Percentiles rank a stretch among this genome's conserved stretches.
phyloP scores from a whole-genome alignment of 1,139 yeast species.

The Hansenula sp. region DNA sequence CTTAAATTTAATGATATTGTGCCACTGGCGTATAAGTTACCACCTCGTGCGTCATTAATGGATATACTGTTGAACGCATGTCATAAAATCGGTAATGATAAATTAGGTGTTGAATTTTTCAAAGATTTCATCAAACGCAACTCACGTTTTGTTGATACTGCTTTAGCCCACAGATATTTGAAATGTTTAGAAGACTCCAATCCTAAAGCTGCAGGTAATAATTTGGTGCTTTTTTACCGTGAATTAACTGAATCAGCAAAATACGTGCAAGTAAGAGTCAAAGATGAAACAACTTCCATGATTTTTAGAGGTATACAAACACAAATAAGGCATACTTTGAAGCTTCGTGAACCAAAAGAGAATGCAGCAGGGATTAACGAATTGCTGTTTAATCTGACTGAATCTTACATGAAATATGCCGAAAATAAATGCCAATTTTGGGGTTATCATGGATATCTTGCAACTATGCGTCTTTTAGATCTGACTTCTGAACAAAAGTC shows the following conservation, averaged over 20 bases:
- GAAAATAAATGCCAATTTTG: no score
- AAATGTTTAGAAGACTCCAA: slow-evolving; percentile 7
- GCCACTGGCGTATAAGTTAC: slow-evolving; percentile 11
- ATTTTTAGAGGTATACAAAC: neutral
- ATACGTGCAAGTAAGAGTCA: slow-evolving; percentile 7
- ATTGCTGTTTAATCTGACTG: no score
- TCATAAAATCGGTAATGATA: slow-evolving; percentile 10
- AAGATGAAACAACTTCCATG: neutral
- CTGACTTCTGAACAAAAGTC: no score
- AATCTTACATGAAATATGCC: no score
- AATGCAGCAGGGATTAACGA: no score
- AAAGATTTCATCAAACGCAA: slow-evolving; percentile 8
- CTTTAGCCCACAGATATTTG: slow-evolving; percentile 17
- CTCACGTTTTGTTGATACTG: slow-evolving; percentile 12
- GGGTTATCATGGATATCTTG: no score
- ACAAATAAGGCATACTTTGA: neutral
- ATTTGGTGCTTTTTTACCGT: neutral
- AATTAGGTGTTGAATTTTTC: slow-evolving; percentile 9
- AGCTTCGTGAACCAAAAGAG: no score
- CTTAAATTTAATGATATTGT: slow-evolving; percentile 3
- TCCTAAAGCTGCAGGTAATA: slow-evolving; percentile 10
- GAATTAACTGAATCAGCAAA: neutral
- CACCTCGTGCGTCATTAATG: slow-evolving; percentile 14
- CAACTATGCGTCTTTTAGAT: no score
- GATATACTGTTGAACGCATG: slow-evolving; percentile 17